Percentiles rank a stretch among this genome's conserved stretches.
These are phyloP conservation scores for Pythium aristosporum DNA, from an alignment of 352 stramenopile species.

Conservation along the genomic window DNA sequence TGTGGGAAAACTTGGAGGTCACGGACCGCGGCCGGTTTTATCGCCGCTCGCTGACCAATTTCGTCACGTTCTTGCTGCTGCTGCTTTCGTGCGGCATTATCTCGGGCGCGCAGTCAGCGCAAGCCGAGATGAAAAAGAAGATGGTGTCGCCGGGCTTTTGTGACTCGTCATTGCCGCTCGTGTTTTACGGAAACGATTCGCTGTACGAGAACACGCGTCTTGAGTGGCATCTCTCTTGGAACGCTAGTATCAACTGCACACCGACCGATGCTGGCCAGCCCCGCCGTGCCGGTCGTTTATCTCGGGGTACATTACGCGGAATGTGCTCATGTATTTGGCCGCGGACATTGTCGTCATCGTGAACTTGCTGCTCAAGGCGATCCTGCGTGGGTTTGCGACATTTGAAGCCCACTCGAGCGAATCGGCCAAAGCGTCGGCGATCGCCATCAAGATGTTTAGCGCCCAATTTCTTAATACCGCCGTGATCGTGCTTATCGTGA, in stretches of 20 bases:
- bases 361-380: slow-evolving; percentile 72
- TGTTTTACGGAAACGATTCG: slow-evolving; percentile 52
- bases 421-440: slow-evolving; percentile 68
- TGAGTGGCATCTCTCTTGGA: slow-evolving; percentile 38
- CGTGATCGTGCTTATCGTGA: slow-evolving; percentile 80
- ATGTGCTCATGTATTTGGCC: slow-evolving; percentile 64
- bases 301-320: slow-evolving; percentile 63
- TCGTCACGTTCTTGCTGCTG: slow-evolving; percentile 71
- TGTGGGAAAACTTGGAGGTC: slow-evolving; percentile 86
- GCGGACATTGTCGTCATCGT: slow-evolving; percentile 71
- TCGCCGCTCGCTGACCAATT: slow-evolving; percentile 63
- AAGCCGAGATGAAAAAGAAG: slow-evolving; percentile 70
- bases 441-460: slow-evolving; percentile 77
- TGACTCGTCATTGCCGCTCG: slow-evolving; percentile 44
- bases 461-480: slow-evolving; percentile 85
- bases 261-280: slow-evolving; percentile 20
- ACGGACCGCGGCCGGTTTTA: slow-evolving; percentile 58
- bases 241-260: not conserved
- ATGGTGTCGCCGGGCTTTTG: slow-evolving; percentile 58
- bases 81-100: slow-evolving; percentile 76
- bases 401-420: slow-evolving; percentile 84
- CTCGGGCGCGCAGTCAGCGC: slow-evolving; percentile 68
- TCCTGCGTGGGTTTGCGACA: slow-evolving; percentile 57
- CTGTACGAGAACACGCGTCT: slow-evolving; percentile 34
- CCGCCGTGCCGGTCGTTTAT: slow-evolving; percentile 62